Conservation (phyloP, 2,329 filamentous ascomycete genomes). For the Ceratocystis alfenasii region DNA sequence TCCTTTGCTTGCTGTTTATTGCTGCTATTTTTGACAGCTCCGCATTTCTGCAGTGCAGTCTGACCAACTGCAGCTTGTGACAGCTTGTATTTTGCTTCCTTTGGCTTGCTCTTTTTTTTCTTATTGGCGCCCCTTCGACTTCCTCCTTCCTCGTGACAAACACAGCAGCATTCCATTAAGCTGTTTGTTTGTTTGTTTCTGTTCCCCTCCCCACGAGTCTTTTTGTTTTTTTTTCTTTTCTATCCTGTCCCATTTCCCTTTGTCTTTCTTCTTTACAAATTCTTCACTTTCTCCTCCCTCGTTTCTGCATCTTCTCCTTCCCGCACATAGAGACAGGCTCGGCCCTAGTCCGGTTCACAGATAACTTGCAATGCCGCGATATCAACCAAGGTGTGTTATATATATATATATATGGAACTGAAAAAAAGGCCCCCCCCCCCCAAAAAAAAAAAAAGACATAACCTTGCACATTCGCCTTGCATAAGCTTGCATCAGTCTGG, state of each 20-base stretch:
- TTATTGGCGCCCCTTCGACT: background rate
- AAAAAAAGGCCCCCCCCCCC: background rate
- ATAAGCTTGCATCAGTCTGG: background rate
- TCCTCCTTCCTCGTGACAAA: background rate
- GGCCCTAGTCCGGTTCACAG: conserved; percentile 4
- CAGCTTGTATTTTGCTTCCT: background rate
- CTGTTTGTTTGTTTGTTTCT: background rate
- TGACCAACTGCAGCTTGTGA: background rate
- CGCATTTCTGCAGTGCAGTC: background rate
- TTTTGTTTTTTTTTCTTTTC: background rate
- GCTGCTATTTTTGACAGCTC: background rate
- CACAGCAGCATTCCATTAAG: background rate
- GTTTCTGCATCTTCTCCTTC: background rate
- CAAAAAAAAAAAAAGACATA: background rate
- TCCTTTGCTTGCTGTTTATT: background rate
- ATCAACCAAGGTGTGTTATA: conserved; percentile 23
- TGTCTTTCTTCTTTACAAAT: background rate
- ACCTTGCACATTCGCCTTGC: background rate
- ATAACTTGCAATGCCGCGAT: conserved; percentile 21
- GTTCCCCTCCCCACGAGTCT: background rate
- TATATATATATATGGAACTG: background rate
- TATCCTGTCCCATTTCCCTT: background rate
- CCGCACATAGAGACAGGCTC: background rate
- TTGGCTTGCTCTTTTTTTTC: background rate
- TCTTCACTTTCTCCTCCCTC: background rate